These are phyloP conservation scores for Apostasia shenzhenica DNA, from an alignment of 106 monocot species.

Conservation along the genomic window DNA sequence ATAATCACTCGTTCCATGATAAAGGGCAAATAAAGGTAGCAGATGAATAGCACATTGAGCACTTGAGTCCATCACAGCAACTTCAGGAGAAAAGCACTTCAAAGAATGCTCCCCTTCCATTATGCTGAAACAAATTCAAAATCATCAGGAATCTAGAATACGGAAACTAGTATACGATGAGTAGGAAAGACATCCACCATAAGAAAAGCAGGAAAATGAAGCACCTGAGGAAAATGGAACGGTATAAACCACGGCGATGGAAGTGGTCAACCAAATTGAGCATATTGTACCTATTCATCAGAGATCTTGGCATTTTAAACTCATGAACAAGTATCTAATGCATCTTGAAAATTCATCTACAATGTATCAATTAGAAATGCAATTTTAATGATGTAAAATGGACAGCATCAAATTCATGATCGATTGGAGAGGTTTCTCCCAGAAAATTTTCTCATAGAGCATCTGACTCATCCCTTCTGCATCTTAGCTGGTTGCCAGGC, in stretches of 20 bases:
- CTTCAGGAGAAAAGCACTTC: slow-evolving; percentile 70
- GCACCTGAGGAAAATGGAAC: slow-evolving; percentile 90
- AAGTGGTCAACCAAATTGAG: slow-evolving; percentile 93
- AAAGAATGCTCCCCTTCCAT: slow-evolving; percentile 98
- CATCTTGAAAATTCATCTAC: no score
- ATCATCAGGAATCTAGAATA: slow-evolving; percentile 1
- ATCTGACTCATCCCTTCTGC: no score
- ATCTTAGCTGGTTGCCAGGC: no score
- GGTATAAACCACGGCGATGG: slow-evolving; percentile 81
- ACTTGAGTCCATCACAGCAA: slow-evolving; percentile 48
- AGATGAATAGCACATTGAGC: slow-evolving; percentile 37
- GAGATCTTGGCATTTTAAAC: no score
- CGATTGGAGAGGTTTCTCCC: no score
- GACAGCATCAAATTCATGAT: no score
- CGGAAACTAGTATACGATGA: not conserved
- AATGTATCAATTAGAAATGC: no score
- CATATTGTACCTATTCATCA: slow-evolving; percentile 72
- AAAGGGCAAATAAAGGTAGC: slow-evolving; percentile 66
- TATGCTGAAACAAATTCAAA: slow-evolving; percentile 55
- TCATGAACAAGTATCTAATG: no score
- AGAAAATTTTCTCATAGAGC: no score
- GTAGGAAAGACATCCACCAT: not conserved
- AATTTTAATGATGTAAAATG: no score
- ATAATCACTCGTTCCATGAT: slow-evolving; percentile 82
- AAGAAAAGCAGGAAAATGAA: not conserved